phyloP scores from a whole-genome alignment of 345 rosid genomes.

The Murraya paniculata region DNA sequence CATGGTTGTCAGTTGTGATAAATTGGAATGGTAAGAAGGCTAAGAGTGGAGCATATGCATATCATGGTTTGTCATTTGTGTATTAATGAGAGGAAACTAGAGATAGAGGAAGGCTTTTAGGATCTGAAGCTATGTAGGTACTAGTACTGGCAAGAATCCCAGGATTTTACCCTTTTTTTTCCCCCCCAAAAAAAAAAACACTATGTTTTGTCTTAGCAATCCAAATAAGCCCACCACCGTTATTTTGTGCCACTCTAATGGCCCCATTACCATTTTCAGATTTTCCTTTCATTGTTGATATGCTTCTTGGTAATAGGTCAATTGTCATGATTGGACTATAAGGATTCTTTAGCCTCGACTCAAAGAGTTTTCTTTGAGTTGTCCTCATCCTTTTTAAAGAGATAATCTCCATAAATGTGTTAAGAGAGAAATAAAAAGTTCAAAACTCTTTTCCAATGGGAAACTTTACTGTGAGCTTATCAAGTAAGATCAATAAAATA shows the following conservation, averaged over 20 bases:
- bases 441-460: neutral
- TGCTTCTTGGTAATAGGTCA: neutral
- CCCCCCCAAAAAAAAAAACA: too few relatives aligned
- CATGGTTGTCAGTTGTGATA: neutral
- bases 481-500: neutral
- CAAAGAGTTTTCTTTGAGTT: neutral
- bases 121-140: neutral
- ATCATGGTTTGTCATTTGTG: neutral
- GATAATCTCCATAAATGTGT: neutral
- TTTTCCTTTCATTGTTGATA: neutral
- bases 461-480: neutral
- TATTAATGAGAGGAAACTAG: neutral
- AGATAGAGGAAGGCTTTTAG: neutral
- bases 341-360: neutral
- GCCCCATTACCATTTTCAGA: neutral
- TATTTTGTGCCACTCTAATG: neutral
- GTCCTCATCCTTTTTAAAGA: neutral
- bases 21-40: neutral
- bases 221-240: neutral
- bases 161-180: neutral
- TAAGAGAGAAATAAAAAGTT: neutral
- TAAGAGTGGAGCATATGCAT: neutral
- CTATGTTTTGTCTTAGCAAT: neutral
- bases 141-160: neutral
- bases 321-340: neutral